Evolutionary conservation across 1,284 basidiomycete species (phyloP), one percentile per base, ranked within the genome.

Genomic region (Ganoderma multipileum): DNA sequence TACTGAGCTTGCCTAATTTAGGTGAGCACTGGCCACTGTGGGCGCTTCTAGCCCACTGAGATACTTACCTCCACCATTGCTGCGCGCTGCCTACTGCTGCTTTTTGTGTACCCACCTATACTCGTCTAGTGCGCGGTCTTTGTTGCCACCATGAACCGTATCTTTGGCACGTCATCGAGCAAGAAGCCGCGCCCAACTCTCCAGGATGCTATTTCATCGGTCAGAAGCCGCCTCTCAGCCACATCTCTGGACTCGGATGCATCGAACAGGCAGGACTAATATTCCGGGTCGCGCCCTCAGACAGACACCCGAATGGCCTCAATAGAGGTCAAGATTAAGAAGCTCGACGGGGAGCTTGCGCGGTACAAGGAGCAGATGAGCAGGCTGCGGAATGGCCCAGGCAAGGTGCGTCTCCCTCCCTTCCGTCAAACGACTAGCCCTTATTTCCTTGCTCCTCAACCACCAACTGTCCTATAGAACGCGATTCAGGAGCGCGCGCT

Each of bases 281-380:
- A 61, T 63, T 68, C 71, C 61, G 68, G 55, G 62, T 23, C 73
- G 41, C 42, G 63, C 71, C 76, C 72, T 65, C 77, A 97, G 91
- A 99, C 97, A 78, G 98, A 99, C 80, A 81, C 88, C 0, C 90
- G 98, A 58, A 89, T 96, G 77, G 93, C 93, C 61, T 91, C 93
- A 11, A 95, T 99, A 74, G 96, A 99, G 80, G 96, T 98, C 78
- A 99, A 99, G 86, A 87, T 99, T 74, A 94, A 94, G 83, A 99
- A 99, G 80, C 88, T 99, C 30, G 97, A 99, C 79, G 95, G 92
- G 6, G 98, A 99, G 79, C 88, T 99, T 39, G 87, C 85, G 52
- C 87, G 95, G 65, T 99, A 98, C 84, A 96, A 97, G 81, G 95
- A 97, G 69, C 97, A 99, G 82, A 96, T 99, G 95, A 89, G 91